Evolutionary conservation across 1,284 basidiomycete genomes (phyloP).

Genomic region (Rhodotorula mucilaginosa): DNA sequence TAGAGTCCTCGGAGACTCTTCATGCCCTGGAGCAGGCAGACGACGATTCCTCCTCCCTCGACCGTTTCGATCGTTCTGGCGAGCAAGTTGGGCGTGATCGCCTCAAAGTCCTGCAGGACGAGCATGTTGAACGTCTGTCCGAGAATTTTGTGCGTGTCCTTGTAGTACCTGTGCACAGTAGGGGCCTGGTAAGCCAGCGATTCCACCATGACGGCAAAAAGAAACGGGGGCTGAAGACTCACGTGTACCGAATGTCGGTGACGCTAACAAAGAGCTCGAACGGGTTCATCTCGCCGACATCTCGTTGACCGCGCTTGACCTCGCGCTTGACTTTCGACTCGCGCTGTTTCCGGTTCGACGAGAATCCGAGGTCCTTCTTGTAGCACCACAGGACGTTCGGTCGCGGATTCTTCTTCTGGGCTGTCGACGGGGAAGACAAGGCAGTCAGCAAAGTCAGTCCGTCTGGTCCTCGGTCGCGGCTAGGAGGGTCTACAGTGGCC

Average conservation of each 20-base stretch:
- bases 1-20: slow-evolving; percentile 88
- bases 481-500: neutral
- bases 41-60: slow-evolving; percentile 91
- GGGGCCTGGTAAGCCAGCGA: slow-evolving; percentile 12
- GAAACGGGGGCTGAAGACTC: slow-evolving; percentile 47
- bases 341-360: slow-evolving; percentile 92
- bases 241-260: slow-evolving; percentile 98
- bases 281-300: slow-evolving; percentile 91
- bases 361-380: slow-evolving; percentile 94
- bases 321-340: slow-evolving; percentile 93
- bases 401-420: slow-evolving; percentile 58
- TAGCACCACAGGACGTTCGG: slow-evolving; percentile 96
- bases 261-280: slow-evolving; percentile 98
- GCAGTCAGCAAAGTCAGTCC: too few relatives aligned
- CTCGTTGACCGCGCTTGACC: slow-evolving; percentile 86
- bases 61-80: slow-evolving; percentile 98
- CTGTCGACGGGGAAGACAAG: slow-evolving; percentile 6
- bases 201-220: neutral
- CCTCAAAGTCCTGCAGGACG: slow-evolving; percentile 96
- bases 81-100: slow-evolving; percentile 93
- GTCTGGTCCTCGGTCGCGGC: too few relatives aligned
- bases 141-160: slow-evolving; percentile 91
- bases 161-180: slow-evolving; percentile 65
- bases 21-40: slow-evolving; percentile 93
- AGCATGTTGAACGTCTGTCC: slow-evolving; percentile 99